These are phyloP conservation scores for Colletotrichum neosansevieriae DNA, from an alignment of 2,329 filamentous ascomycete species.

Conservation along the genomic window DNA sequence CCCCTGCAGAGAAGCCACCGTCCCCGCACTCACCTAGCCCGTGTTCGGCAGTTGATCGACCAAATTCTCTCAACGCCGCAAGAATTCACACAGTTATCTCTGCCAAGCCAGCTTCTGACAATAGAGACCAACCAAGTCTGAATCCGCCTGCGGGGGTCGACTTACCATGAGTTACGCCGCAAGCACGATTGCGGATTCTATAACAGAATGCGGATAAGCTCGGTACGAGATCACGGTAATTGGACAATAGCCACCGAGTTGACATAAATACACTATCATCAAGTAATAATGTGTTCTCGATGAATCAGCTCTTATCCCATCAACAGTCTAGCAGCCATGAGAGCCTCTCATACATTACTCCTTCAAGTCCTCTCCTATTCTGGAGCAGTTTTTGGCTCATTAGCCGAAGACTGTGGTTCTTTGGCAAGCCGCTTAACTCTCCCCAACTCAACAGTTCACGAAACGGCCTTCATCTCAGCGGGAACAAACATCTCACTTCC, in stretches of 20 bases:
- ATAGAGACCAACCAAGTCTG: conserved; percentile 10
- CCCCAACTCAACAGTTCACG: conserved; percentile 45
- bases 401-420: conserved; percentile 6
- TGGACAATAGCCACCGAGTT: not conserved
- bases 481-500: conserved; percentile 51
- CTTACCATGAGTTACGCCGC: not conserved
- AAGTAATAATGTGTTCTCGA: too few species aligned
- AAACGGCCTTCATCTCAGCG: conserved; percentile 26
- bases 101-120: not conserved
- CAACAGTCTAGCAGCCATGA: not conserved
- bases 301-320: too few species aligned
- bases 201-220: not conserved
- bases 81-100: not conserved
- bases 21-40: conserved; percentile 13
- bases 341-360: not conserved
- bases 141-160: conserved; percentile 5
- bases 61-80: not conserved
- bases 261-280: not conserved
- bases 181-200: conserved; percentile 15
- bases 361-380: not conserved
- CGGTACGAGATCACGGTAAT: conserved; percentile 30
- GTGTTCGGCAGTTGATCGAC: conserved; percentile 22
- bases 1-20: conserved; percentile 25
- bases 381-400: conserved; percentile 1
- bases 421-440: conserved; percentile 27